phyloP scores from a whole-genome alignment of 2,329 filamentous ascomycete genomes.

The Claviceps africana region DNA sequence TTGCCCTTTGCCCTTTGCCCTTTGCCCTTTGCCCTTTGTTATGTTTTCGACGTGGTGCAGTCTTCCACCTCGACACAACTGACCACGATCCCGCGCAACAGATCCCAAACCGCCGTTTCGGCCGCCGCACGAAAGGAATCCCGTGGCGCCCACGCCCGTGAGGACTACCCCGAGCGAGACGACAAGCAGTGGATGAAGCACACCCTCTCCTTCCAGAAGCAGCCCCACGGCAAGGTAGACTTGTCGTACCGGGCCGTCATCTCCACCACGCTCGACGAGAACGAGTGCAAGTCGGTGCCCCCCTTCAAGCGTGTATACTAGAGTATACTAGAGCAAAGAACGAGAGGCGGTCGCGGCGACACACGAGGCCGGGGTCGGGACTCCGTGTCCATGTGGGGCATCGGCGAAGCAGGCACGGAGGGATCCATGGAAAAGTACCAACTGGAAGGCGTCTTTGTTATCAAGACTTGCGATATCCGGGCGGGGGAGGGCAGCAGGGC shows the following conservation, averaged over 20 bases:
- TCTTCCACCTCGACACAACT: too few relatives aligned
- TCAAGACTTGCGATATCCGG: slow-evolving; percentile 7
- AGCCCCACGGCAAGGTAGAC: slow-evolving; percentile 75
- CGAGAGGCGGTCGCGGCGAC: not conserved
- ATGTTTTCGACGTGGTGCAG: too few relatives aligned
- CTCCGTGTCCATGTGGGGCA: too few relatives aligned
- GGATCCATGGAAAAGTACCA: not conserved
- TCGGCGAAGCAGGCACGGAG: not conserved
- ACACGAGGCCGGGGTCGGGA: too few relatives aligned
- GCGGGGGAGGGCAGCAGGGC: not conserved
- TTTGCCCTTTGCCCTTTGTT: too few relatives aligned
- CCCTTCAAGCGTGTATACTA: slow-evolving; percentile 94
- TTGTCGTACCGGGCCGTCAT: slow-evolving; percentile 77
- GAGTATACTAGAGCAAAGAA: too few relatives aligned
- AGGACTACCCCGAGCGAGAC: slow-evolving; percentile 92
- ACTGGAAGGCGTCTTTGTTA: slow-evolving; percentile 5
- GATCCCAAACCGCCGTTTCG: slow-evolving; percentile 77
- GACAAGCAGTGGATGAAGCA: slow-evolving; percentile 99
- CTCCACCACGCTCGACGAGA: slow-evolving; percentile 75
- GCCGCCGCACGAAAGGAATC: slow-evolving; percentile 95
- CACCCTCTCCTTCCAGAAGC: slow-evolving; percentile 89
- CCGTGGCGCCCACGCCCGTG: slow-evolving; percentile 88
- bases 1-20: too few relatives aligned
- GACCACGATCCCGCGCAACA: slow-evolving; percentile 17
- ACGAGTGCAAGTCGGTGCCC: slow-evolving; percentile 89